A percentile compares a stretch with the other conserved stretches of the same genome.
Conservation (phyloP, 306 rosid species). For the Quercus dentata region DNA sequence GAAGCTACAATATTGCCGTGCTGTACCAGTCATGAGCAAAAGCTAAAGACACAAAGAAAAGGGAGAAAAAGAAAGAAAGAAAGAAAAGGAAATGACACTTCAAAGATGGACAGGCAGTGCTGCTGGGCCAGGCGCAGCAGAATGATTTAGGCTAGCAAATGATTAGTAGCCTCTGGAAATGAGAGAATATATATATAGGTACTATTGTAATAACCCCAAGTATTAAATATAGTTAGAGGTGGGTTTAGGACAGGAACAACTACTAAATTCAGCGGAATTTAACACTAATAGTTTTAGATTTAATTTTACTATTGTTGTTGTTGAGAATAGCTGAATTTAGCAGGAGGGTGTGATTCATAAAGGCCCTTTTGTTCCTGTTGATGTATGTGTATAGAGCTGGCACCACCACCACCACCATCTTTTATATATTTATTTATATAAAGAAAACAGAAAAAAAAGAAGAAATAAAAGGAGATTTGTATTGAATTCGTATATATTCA, state of each 20-base stretch:
- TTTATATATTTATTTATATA: constrained; percentile 14
- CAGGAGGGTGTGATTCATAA: constrained; percentile 49
- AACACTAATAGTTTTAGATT: constrained; percentile 20
- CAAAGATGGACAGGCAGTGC: constrained; percentile 18
- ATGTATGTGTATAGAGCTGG: constrained; percentile 25
- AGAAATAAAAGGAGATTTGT: background rate
- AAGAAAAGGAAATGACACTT: constrained; percentile 12
- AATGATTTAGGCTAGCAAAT: constrained; percentile 30
- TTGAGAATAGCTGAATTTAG: constrained; percentile 74
- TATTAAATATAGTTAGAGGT: constrained; percentile 11
- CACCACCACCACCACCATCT: constrained; percentile 15
- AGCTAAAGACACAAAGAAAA: constrained; percentile 21
- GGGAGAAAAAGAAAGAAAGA: constrained; percentile 5
- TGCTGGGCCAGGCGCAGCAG: constrained; percentile 48
- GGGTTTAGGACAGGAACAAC: constrained; percentile 66
- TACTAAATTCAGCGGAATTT: constrained; percentile 76
- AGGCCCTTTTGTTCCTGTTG: constrained; percentile 78
- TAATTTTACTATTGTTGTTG: constrained; percentile 20
- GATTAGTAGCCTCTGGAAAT: constrained; percentile 29
- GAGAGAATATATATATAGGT: constrained; percentile 21
- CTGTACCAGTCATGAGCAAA: constrained; percentile 16
- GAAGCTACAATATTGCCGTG: constrained; percentile 17
- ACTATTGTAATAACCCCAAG: background rate
- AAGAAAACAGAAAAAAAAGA: background rate
- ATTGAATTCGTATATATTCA: background rate